Evolutionary conservation across 2,329 filamentous ascomycete genomes (phyloP), one percentile per base, ranked within the genome.

Genomic region (Colletotrichum sp.): DNA sequence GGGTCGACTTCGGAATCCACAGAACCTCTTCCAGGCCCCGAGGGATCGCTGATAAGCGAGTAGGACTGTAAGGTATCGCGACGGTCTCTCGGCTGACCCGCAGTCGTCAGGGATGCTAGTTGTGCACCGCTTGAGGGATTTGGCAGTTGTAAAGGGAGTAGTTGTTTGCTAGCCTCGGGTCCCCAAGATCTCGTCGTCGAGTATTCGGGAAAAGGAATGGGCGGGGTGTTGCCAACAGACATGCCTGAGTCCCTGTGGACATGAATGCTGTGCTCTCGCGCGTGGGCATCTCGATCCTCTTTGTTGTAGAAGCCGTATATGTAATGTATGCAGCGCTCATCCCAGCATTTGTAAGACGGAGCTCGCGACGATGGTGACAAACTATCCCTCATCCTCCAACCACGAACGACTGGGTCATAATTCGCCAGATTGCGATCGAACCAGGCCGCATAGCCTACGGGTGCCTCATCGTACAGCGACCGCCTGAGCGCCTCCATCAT

Each of bases 291-390:
- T 68, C 89, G 86, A 75, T 91, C 89, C 68, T 88, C 83, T 48
- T 83, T 84, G 72, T 85, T 87, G 43, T 84, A 79, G 79, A 91
- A 91, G 34, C 90, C 90, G 77, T 92, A 92, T 48, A 92, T 87
- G 81, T 91, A 92, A 80, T 90, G 87, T 74, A 90, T 82, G 78
- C 90, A 92, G 71, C 84, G 84, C 68, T 91, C 87, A 76, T 91
- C 84, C 82, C 85, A 87, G 81, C 90, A 92, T 80, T 90, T 91
- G 81, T 88, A 88, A 13, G 88, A 88, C 65, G 83, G 82, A 55
- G 84, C 82, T 65, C 84, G 82, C 16, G 56, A 81, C 81, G 56
- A 81, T n/a, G 83, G 77, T n/a, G 83, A 82, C 64, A 84, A 77
- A 52, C 82, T 83, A 52, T 84, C 83, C 70, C 84, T 83, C 71